Percentiles rank a stretch among this genome's conserved stretches.
Evolutionary conservation across 495 filamentous ascomycete genomes (phyloP).

Genomic region (Penicillium pulvis): DNA sequence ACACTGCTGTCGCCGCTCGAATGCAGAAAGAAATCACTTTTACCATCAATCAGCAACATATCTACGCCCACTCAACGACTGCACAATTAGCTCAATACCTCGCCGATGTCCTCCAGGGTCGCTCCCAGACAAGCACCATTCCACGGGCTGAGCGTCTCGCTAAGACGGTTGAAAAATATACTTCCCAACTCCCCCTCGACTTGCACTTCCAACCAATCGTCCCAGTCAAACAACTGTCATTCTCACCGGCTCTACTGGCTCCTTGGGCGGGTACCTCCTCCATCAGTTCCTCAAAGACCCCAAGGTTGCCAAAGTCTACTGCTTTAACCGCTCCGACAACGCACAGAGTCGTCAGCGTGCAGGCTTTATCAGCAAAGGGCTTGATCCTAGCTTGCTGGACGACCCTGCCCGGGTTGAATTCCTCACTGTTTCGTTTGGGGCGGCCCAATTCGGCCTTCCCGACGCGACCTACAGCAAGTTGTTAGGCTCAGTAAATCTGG

Average conservation of each 20-base stretch:
- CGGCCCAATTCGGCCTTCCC: conserved; percentile 45
- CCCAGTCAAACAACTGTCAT: conserved; percentile 17
- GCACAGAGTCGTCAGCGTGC: conserved; percentile 16
- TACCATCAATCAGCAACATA: neutral
- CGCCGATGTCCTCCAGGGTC: too few species aligned
- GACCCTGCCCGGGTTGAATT: conserved; percentile 37
- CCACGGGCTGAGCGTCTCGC: too few species aligned
- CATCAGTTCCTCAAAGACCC: conserved; percentile 21
- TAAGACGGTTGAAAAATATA: too few species aligned
- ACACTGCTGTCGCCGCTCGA: conserved; percentile 2
- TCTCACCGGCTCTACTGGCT: conserved; percentile 47
- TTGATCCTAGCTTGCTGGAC: neutral
- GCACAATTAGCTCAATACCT: too few species aligned
- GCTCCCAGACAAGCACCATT: too few species aligned
- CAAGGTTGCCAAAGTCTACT: conserved; percentile 33
- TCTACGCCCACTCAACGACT: too few species aligned
- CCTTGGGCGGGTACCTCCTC: conserved; percentile 40
- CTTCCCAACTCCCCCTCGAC: too few species aligned
- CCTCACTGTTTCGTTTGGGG: conserved; percentile 46
- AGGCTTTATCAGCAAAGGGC: conserved; percentile 13
- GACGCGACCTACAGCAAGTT: conserved; percentile 36
- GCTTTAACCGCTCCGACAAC: conserved; percentile 39
- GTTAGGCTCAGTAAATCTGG: conserved; percentile 35
- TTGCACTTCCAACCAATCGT: neutral
- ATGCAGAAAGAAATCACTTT: too few species aligned